Base-by-base conservation (phyloP, 805 yeast species). In the Wickerhamiella vanderwaltii region DNA sequence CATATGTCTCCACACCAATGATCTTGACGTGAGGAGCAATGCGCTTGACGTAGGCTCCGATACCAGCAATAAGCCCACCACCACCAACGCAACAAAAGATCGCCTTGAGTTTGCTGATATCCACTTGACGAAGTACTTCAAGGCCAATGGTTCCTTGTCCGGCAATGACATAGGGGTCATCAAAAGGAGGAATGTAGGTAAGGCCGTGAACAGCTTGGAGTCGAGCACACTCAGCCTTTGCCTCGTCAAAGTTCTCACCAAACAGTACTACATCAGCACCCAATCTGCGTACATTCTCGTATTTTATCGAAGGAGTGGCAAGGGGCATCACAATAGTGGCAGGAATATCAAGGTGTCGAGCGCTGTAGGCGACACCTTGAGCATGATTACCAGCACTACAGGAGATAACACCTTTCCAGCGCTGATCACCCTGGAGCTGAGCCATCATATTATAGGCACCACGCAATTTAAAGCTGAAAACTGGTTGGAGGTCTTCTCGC, bases 371-470 rank as follows among this genome's bases (percentile, higher is more conserved):
- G 11, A 91, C 97, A 51, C 99, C 99, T 59, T 91, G 99, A 1
- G 99, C 99, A 54, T 91, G 99, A 61, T 91, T 91, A 26, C 99
- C 99, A 3, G 99, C 99, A 23, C 96, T 85, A 55, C 97, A 91
- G 0, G 97, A 96, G 57, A 93, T 81, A 43, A 91, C 96, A 52
- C 99, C 99, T 37, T 71, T 68, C 59, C 84, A 53, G 48, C 78
- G 71, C 51, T 77, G 66, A 35, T 71, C 73, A 16, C 64, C 57
- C 12, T 67, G 56, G 38, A 91, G 63, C 53, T 88, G 83, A 26
- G 97, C 93, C 53, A 91, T 81, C 94, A 85, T 86, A 60, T 91
- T 91, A 63, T 87, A 85, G 13, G 98, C 99, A 45, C 99, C 99
- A 59, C 99, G 78, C 46, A 91, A 69, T 63, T 91, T 91, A 72